Evolutionary conservation across 768 basidiomycete species (phyloP), one percentile per base, ranked within the genome.

Genomic region (Trametes cinnabarina): DNA sequence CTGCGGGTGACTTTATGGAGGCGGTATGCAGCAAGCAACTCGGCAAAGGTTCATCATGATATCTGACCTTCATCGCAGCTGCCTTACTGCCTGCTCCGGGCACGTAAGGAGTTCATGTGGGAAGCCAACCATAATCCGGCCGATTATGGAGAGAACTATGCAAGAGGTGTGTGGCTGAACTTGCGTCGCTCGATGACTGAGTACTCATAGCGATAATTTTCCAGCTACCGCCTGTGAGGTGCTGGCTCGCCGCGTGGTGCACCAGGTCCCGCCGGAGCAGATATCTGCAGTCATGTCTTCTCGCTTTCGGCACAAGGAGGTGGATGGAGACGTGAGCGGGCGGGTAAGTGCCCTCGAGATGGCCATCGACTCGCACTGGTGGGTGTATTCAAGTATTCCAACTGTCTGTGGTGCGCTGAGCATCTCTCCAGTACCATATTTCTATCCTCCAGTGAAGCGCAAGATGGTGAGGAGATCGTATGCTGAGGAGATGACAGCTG

Each of bases 341-440:
- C 80, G 85, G 64, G 76, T 83, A 4, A 92, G 89, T 65, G 87
- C 89, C 8, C 76, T 97, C 41, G 95, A 98, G 70, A 75, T 87
- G 70, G 94, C 95, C n/a, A 91, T 96, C 60, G 95, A 98, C 71
- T 83, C 91, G 52, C 85, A 93, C 65, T 92, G 93, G 92, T 93
- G 66, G 37, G 67, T 17, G 57, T n/a, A n/a, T n/a, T n/a, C 57
- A 14, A 15, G 19, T 25, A 19, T 11, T 6, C 23, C 0, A 11
- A 0, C 52, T 20, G 52, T 3, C 12, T 28, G 1, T 37, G 48
- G 25, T 41, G 60, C 11, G 54, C 47, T 51, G 43, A 49, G 11
- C n/a, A 4, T 19, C 22, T 22, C 10, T 25, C 41, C 50, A 92
- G 91, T 63, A 81, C 84, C 6, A 89, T 91, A 64, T 94, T 95